Base-by-base conservation (phyloP, 1,139 yeast genomes). In the Geotrichum histeridarum region DNA sequence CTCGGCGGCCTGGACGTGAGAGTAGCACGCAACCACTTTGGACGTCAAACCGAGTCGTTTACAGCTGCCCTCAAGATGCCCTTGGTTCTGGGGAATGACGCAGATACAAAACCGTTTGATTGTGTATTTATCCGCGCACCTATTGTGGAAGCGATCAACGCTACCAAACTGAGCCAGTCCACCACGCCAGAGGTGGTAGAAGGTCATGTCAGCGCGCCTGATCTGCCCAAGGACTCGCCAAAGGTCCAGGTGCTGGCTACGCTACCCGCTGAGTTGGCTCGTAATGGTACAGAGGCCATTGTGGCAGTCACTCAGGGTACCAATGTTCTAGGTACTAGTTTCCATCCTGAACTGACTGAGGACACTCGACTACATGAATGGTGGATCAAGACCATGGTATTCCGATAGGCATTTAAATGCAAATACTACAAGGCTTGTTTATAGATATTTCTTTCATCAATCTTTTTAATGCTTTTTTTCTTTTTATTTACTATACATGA, bases 61-160 rank as follows among this genome's bases (percentile, higher is more conserved):
- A 76, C 75, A 17, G 68, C 75, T 45, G 61, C 64, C 0, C 71
- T 86, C 54, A 81, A 80, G 76, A 79, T 67, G 69, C 64, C 1
- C 80, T 80, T 14, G 65, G 61, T 81, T 58, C 76, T 82, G 15
- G 59, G 63, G 11, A 64, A 61, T 32, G 74, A 71, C 2, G 62
- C 59, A 9, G 69, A 54, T 32, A 64, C 61, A 6, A 58, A 48
- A 12, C 51, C 50, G 18, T 85, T 83, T 62, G 80, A 79, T 2
- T 77, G 89, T 1, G 79, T 83, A 1, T 87, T 87, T 65, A 87
- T 87, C 46, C 73, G 95, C 48, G 95, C 95, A 0, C 95, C 95
- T 0, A 84, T 84, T 1, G 83, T 86, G 8, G 75, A 78, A 30
- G 66, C 68, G 37, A 65, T 79, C 5, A 59, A 48, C 58, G 51